Conservation (phyloP, 371 early-diverging fungal species). For the Coemansia sp. region DNA sequence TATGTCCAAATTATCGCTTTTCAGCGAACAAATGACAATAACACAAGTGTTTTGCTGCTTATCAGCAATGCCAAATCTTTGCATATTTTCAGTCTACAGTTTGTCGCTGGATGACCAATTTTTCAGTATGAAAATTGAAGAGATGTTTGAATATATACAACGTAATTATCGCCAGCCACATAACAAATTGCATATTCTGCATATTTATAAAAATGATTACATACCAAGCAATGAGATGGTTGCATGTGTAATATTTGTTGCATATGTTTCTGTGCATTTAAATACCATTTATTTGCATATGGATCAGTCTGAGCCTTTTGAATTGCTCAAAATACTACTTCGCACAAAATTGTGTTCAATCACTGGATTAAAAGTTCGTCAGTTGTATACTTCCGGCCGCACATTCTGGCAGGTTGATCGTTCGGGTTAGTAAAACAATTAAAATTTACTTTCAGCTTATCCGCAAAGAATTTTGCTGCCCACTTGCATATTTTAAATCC, state of each 20-base stretch:
- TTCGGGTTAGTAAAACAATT: too few relatives aligned
- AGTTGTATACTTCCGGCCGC: too few relatives aligned
- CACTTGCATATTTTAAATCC: too few relatives aligned
- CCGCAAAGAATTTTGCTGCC: too few relatives aligned
- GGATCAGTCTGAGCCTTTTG: background rate
- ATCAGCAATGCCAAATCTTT: background rate
- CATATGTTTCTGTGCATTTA: background rate
- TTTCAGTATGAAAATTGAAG: background rate
- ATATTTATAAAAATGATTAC: background rate
- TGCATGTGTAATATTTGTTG: background rate
- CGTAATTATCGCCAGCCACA: too few relatives aligned
- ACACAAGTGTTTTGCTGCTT: background rate
- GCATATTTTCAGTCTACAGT: background rate
- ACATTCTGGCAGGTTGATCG: too few relatives aligned
- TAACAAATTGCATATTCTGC: too few relatives aligned
- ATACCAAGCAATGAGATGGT: background rate
- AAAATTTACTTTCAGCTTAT: too few relatives aligned
- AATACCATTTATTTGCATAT: background rate
- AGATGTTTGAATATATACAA: background rate
- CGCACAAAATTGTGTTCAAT: background rate
- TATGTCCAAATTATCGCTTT: too few relatives aligned
- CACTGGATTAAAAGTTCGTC: background rate
- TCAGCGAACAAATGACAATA: background rate
- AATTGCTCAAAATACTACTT: background rate
- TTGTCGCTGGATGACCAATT: background rate